Evolutionary conservation across 768 basidiomycete genomes (phyloP).

Genomic region (Tricholoma furcatifolium): DNA sequence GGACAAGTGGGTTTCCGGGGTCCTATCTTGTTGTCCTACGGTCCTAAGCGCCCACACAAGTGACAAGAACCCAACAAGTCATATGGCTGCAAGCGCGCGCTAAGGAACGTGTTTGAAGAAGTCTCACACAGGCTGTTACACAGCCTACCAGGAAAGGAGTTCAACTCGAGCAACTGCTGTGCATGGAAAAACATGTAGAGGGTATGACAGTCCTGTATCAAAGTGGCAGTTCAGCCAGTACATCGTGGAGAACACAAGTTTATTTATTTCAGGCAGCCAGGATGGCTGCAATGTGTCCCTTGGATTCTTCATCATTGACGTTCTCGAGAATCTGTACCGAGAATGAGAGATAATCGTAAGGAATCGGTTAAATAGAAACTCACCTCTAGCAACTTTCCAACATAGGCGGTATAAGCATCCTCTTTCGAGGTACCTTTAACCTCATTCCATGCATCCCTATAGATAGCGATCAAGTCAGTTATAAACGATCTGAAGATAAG

Average conservation of each 20-base stretch:
- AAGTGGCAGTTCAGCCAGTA: neutral
- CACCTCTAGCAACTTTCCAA: constrained; percentile 71
- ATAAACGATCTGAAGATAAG: constrained; percentile 6
- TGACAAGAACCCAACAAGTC: no score
- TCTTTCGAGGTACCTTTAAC: constrained; percentile 74
- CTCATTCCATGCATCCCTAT: constrained; percentile 84
- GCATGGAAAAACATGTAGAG: neutral
- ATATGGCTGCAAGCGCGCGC: constrained; percentile 11
- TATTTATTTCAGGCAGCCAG: constrained; percentile 44
- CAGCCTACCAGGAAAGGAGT: constrained; percentile 1
- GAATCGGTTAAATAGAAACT: constrained; percentile 16
- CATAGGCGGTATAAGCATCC: constrained; percentile 71
- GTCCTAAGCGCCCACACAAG: constrained; percentile 2
- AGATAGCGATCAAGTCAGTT: neutral
- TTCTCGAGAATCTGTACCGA: constrained; percentile 53
- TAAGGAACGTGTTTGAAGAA: neutral
- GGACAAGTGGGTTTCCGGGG: constrained; percentile 13
- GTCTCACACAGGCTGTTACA: neutral
- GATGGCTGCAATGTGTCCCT: constrained; percentile 58
- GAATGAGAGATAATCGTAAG: neutral
- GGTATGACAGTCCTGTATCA: neutral
- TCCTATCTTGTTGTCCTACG: no score
- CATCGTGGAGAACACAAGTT: neutral
- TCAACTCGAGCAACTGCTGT: constrained; percentile 6
- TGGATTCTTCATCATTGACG: constrained; percentile 47